phyloP scores from a whole-genome alignment of 345 rosid genomes.

The Microthlaspi erraticum region DNA sequence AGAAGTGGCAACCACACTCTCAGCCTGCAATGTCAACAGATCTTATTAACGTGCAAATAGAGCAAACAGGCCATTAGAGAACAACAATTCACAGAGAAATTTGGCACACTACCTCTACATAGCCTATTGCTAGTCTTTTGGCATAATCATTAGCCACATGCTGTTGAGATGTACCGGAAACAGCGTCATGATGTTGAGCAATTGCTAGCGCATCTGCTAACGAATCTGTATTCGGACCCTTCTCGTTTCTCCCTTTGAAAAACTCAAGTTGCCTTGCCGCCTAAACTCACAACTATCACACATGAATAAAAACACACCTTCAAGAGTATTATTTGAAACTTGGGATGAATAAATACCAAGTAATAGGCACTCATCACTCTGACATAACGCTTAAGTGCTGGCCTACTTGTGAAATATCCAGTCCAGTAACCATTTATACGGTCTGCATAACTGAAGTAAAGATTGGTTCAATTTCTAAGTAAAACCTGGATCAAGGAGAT shows the following conservation, averaged over 20 bases:
- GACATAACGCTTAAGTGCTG: constrained; percentile 89
- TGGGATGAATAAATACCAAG: constrained; percentile 60
- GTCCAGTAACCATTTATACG: constrained; percentile 95
- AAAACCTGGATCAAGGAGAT: constrained; percentile 10
- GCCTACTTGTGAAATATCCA: constrained; percentile 92
- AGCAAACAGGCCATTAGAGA: constrained; percentile 21
- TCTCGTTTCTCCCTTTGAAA: constrained; percentile 69
- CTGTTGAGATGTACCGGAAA: constrained; percentile 88
- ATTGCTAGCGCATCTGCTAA: constrained; percentile 92
- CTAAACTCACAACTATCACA: constrained; percentile 52
- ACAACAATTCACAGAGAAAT: constrained; percentile 9
- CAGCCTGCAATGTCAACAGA: constrained; percentile 62
- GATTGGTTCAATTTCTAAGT: constrained; percentile 40
- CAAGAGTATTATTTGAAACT: constrained; percentile 2
- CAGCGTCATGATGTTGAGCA: constrained; percentile 98
- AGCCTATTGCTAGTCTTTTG: constrained; percentile 85
- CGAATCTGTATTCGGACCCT: constrained; percentile 74
- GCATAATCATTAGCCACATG: constrained; percentile 97
- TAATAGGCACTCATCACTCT: constrained; percentile 91
- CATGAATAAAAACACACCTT: constrained; percentile 24
- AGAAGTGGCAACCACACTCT: constrained; percentile 76
- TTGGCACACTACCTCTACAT: constrained; percentile 61
- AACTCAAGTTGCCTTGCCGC: constrained; percentile 95
- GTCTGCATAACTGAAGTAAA: constrained; percentile 84
- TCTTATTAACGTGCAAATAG: constrained; percentile 7